A percentile compares a stretch with the other conserved stretches of the same genome.
These are phyloP conservation scores for Aethionema arabicum DNA, from an alignment of 345 rosid genomes.

Conservation along the genomic window DNA sequence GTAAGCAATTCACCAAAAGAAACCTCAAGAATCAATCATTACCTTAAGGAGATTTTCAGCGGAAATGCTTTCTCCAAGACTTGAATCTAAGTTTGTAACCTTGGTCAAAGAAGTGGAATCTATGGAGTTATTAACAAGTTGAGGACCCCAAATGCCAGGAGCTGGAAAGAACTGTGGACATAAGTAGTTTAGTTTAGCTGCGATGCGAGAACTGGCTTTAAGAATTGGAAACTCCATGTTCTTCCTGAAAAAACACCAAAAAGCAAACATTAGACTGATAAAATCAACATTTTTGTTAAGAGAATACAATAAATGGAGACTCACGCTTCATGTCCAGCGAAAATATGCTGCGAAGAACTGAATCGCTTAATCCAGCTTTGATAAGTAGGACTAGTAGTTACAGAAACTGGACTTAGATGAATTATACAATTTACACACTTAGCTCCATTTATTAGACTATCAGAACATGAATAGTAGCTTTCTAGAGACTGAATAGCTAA, in stretches of 20 bases:
- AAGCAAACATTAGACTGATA: slow-evolving; percentile 14
- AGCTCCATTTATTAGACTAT: slow-evolving; percentile 36
- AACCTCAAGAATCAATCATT: slow-evolving; percentile 22
- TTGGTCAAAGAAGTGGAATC: slow-evolving; percentile 37
- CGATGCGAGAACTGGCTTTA: slow-evolving; percentile 77
- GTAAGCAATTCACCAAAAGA: slow-evolving; percentile 3
- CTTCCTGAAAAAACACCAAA: slow-evolving; percentile 49
- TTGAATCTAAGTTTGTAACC: slow-evolving; percentile 52
- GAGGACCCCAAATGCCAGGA: slow-evolving; percentile 70
- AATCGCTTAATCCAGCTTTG: slow-evolving; percentile 84
- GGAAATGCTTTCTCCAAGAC: slow-evolving; percentile 43
- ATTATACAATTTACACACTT: slow-evolving; percentile 73
- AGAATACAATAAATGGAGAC: slow-evolving; percentile 28
- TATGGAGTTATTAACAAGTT: slow-evolving; percentile 35
- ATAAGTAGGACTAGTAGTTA: slow-evolving; percentile 56
- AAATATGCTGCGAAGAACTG: slow-evolving; percentile 72
- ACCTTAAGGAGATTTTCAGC: slow-evolving; percentile 99
- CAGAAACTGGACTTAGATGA: slow-evolving; percentile 83
- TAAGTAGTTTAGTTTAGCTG: slow-evolving; percentile 82
- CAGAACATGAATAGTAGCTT: slow-evolving; percentile 47
- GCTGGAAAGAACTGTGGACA: slow-evolving; percentile 98
- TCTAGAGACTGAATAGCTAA: slow-evolving; percentile 49
- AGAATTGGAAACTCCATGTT: slow-evolving; percentile 81
- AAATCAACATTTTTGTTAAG: slow-evolving; percentile 8
- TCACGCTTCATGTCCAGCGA: slow-evolving; percentile 90